phyloP scores from a whole-genome alignment of 352 stramenopile species.

The Pythium guiyangense region DNA sequence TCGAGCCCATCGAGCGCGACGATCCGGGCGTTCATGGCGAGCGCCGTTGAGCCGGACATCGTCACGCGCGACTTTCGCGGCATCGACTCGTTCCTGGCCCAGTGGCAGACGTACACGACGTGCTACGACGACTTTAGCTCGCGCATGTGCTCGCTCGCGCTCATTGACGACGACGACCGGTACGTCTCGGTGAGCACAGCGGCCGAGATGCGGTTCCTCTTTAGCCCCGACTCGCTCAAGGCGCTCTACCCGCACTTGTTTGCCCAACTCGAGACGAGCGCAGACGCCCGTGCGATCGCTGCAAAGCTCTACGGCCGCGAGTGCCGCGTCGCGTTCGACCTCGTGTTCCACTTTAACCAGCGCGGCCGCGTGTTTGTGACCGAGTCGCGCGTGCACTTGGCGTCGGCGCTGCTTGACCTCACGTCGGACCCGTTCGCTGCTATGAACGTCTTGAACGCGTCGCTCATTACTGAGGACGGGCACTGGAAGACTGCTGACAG shows the following conservation, averaged over 20 bases:
- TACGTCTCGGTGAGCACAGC: constrained; percentile 32
- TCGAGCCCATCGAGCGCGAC: constrained; percentile 2
- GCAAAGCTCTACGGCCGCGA: constrained; percentile 24
- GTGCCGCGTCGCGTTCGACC: constrained; percentile 24
- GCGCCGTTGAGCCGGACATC: constrained; percentile 27
- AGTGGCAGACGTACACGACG: constrained; percentile 59
- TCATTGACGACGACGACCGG: constrained; percentile 30
- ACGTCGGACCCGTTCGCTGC: constrained; percentile 27
- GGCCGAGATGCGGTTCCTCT: constrained; percentile 29
- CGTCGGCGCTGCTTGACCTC: constrained; percentile 32
- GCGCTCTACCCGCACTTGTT: constrained; percentile 46
- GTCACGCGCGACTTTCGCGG: constrained; percentile 47
- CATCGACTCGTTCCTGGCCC: constrained; percentile 30
- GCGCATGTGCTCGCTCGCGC: constrained; percentile 18
- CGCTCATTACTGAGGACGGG: constrained; percentile 28
- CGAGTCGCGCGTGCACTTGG: constrained; percentile 42
- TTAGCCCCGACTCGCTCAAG: constrained; percentile 38
- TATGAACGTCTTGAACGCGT: constrained; percentile 27
- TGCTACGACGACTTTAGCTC: constrained; percentile 36
- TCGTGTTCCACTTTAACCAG: constrained; percentile 32
- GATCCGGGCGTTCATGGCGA: constrained; percentile 25
- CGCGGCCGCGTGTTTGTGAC: constrained; percentile 18
- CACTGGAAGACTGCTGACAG: constrained; percentile 31
- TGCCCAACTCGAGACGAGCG: constrained; percentile 17
- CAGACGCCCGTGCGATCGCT: constrained; percentile 15